These are phyloP conservation scores for Phyllostachys edulis DNA, from an alignment of 176 grass and related monocot species.

Conservation along the genomic window DNA sequence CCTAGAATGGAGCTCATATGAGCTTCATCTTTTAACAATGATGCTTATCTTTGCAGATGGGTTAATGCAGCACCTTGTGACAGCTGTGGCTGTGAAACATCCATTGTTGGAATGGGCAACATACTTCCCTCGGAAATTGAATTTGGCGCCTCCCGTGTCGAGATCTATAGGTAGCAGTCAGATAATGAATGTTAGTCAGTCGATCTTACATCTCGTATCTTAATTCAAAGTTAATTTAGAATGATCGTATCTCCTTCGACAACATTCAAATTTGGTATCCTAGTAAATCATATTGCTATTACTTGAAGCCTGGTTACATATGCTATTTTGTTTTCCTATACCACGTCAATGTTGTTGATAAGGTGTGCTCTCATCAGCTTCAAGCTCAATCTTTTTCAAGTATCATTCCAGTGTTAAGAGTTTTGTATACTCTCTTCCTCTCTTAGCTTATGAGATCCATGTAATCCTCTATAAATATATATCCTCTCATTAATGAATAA, in stretches of 20 bases:
- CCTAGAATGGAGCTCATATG: constrained; percentile 1
- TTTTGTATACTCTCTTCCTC: no score
- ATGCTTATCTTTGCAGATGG: constrained; percentile 69
- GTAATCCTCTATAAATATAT: no score
- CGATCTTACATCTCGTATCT: constrained; percentile 1
- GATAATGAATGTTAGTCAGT: constrained; percentile 14
- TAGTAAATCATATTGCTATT: constrained; percentile 22
- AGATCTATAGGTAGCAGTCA: constrained; percentile 81
- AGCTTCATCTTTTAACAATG: constrained; percentile 13
- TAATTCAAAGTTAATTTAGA: constrained; percentile 11
- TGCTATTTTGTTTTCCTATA: not conserved
- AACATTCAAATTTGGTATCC: not conserved
- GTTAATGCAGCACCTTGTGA: constrained; percentile 84
- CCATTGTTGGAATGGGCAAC: constrained; percentile 63
- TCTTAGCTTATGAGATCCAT: no score
- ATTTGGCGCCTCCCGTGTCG: constrained; percentile 75
- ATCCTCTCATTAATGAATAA: no score
- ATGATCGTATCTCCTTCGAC: not conserved
- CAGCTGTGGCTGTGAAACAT: constrained; percentile 71
- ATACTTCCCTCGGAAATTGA: constrained; percentile 72
- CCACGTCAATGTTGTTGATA: not conserved
- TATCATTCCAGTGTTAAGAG: not conserved
- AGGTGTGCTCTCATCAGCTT: not conserved
- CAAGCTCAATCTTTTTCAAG: not conserved
- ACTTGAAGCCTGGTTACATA: constrained; percentile 32